phyloP scores from a whole-genome alignment of 306 rosid species.

The Cicer cuneatum region DNA sequence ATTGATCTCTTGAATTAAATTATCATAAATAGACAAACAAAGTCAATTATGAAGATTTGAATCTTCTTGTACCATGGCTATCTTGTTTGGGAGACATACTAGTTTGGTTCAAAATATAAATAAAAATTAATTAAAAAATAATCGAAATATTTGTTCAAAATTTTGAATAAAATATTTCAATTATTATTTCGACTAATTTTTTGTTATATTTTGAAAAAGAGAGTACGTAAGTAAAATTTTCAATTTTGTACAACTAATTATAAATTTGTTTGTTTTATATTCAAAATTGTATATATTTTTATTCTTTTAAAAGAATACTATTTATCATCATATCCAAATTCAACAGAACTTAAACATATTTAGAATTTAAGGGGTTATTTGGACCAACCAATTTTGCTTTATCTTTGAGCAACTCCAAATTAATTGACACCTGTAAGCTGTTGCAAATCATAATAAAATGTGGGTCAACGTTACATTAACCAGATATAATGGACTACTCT shows the following conservation, averaged over 20 bases:
- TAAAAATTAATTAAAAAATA: too few species aligned
- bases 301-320: neutral
- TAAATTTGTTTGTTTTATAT: neutral
- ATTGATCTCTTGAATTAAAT: too few species aligned
- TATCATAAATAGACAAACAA: too few species aligned
- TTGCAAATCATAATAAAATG: slow-evolving; percentile 30
- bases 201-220: too few species aligned
- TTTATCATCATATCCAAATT: neutral
- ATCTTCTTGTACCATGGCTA: neutral
- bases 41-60: neutral
- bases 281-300: neutral
- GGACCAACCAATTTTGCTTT: slow-evolving; percentile 44
- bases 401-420: slow-evolving; percentile 35
- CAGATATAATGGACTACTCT: slow-evolving; percentile 38
- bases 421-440: slow-evolving; percentile 16
- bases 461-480: slow-evolving; percentile 54
- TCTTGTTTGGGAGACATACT: neutral
- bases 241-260: neutral
- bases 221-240: too few species aligned
- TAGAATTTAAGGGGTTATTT: slow-evolving; percentile 9
- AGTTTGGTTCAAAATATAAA: too few species aligned
- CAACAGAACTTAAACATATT: neutral
- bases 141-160: too few species aligned
- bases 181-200: too few species aligned
- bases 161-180: too few species aligned